Evolutionary conservation across 179 eudicot genomes (phyloP).

Genomic region (Heliamphora pulchella): DNA sequence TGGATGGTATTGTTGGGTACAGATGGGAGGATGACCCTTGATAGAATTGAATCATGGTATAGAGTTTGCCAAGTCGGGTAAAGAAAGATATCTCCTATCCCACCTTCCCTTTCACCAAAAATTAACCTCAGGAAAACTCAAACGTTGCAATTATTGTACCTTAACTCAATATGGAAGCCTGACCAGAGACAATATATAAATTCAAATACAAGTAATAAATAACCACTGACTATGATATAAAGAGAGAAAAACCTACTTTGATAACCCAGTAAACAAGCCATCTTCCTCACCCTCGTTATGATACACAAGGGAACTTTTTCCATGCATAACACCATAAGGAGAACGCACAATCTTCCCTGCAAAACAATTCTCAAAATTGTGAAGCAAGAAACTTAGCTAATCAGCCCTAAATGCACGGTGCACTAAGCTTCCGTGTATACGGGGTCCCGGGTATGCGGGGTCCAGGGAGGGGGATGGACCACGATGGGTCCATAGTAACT

Average conservation of each 20-base stretch:
- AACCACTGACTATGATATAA: neutral
- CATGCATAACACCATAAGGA: conserved; percentile 92
- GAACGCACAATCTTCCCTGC: conserved; percentile 89
- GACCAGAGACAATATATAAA: neutral
- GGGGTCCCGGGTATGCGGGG: too few species aligned
- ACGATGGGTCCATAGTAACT: too few species aligned
- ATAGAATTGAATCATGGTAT: neutral
- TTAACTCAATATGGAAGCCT: neutral
- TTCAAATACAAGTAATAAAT: neutral
- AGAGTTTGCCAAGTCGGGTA: neutral
- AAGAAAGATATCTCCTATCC: neutral
- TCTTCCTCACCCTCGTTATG: conserved; percentile 68
- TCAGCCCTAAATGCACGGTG: neutral
- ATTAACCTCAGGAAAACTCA: neutral
- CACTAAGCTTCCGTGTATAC: too few species aligned
- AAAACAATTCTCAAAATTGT: conserved; percentile 15
- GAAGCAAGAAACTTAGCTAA: conserved; percentile 6
- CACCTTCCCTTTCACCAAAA: neutral
- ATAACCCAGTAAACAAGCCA: conserved; percentile 78
- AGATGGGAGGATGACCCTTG: neutral
- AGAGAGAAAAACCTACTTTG: conserved; percentile 57
- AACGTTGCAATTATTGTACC: neutral
- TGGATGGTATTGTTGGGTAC: neutral
- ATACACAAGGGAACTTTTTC: conserved; percentile 84
- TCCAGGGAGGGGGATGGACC: too few species aligned